Conservation (phyloP, 441 rosid species). For the Cnidoscolus chayamansa region DNA sequence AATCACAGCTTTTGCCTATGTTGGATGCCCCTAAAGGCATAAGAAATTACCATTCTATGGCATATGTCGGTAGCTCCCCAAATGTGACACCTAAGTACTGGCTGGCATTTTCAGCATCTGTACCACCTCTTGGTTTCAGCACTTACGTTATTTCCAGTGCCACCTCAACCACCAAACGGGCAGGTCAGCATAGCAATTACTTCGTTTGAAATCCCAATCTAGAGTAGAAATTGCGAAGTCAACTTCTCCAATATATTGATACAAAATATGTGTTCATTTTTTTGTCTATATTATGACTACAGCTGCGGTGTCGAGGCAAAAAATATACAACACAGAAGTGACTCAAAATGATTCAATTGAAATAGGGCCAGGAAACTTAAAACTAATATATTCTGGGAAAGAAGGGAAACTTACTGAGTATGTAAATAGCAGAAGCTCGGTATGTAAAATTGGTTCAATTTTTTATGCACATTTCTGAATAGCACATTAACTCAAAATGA, state of each 20-base stretch:
- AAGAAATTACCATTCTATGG: constrained; percentile 69
- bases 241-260: constrained; percentile 7
- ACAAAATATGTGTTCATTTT: neutral
- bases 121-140: constrained; percentile 89
- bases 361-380: constrained; percentile 71
- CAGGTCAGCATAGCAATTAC: constrained; percentile 38
- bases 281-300: constrained; percentile 11
- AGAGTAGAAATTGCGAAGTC: neutral
- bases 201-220: neutral
- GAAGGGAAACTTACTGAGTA: constrained; percentile 50
- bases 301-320: constrained; percentile 37
- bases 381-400: constrained; percentile 49
- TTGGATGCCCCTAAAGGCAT: constrained; percentile 47
- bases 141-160: constrained; percentile 59
- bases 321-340: constrained; percentile 29
- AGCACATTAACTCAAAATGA: neutral
- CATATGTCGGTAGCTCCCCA: constrained; percentile 65
- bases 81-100: constrained; percentile 65
- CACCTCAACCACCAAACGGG: constrained; percentile 38
- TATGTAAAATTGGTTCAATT: constrained; percentile 29
- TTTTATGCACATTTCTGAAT: constrained; percentile 2
- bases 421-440: constrained; percentile 57
- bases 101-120: constrained; percentile 81
- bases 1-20: constrained; percentile 77
- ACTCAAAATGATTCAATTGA: constrained; percentile 41